Evolutionary conservation across 306 rosid genomes (phyloP).

Genomic region (Vigna nakashimae): DNA sequence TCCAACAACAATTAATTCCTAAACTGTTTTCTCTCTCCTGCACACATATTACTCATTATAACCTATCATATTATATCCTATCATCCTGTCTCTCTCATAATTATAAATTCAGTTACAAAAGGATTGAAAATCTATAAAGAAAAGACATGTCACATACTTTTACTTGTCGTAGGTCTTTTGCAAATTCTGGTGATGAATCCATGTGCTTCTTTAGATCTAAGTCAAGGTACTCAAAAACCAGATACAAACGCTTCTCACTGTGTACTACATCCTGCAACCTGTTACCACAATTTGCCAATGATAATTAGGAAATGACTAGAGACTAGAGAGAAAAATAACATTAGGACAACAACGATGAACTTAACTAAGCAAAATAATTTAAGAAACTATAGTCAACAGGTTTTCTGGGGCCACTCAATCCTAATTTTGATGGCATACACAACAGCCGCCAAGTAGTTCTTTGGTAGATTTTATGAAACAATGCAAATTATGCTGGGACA

Average conservation of each 20-base stretch:
- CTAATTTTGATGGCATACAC: constrained; percentile 14
- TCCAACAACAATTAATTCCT: too few species aligned
- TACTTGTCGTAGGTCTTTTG: constrained; percentile 81
- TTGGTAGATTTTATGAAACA: constrained; percentile 2
- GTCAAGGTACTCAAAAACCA: constrained; percentile 96
- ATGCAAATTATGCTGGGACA: background rate
- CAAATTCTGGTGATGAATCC: constrained; percentile 95
- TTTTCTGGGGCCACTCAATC: background rate
- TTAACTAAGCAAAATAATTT: constrained; percentile 20
- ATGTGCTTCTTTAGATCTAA: constrained; percentile 97
- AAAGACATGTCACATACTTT: constrained; percentile 59
- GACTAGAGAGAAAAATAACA: constrained; percentile 34
- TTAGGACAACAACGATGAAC: constrained; percentile 3
- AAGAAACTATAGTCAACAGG: constrained; percentile 22
- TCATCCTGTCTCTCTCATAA: background rate
- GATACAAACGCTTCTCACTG: constrained; percentile 89
- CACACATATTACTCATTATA: too few species aligned
- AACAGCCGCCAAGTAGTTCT: constrained; percentile 8
- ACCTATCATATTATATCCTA: too few species aligned
- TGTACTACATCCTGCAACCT: constrained; percentile 98
- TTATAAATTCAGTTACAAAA: background rate
- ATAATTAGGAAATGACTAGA: constrained; percentile 28
- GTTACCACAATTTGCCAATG: constrained; percentile 42
- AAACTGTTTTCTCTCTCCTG: too few species aligned
- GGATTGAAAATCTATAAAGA: constrained; percentile 16